Evolutionary conservation across 257 asterid genomes (phyloP).

Genomic region (Dorcoceras hygrometricum): DNA sequence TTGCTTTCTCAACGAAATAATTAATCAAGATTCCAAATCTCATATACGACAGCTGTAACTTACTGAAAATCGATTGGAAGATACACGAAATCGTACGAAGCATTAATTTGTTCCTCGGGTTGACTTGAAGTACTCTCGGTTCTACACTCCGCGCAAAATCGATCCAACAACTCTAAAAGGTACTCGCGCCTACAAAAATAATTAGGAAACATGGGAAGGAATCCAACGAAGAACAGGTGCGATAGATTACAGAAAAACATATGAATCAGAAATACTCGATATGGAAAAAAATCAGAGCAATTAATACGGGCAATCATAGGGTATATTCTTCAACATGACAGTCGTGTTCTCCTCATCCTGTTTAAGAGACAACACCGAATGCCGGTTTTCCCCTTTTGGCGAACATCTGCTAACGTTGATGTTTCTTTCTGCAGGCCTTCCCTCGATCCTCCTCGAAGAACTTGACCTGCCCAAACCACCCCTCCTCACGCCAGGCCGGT

Average conservation of each 20-base stretch:
- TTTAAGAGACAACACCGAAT: slow-evolving; percentile 33
- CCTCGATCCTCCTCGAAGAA: too few species aligned
- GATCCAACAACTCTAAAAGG: slow-evolving; percentile 40
- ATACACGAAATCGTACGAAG: slow-evolving; percentile 66
- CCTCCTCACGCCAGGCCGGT: slow-evolving; percentile 11
- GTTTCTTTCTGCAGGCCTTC: neutral
- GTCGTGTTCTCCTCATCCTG: slow-evolving; percentile 33
- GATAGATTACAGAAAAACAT: neutral
- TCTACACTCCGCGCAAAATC: slow-evolving; percentile 34
- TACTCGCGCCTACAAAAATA: slow-evolving; percentile 34
- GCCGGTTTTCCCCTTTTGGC: slow-evolving; percentile 6
- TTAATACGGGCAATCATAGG: slow-evolving; percentile 47
- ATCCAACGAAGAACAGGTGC: neutral
- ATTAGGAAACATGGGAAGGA: neutral
- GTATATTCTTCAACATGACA: slow-evolving; percentile 68
- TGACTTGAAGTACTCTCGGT: too few species aligned
- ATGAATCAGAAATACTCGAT: neutral
- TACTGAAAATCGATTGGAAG: slow-evolving; percentile 67
- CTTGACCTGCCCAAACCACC: too few species aligned
- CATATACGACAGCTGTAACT: neutral
- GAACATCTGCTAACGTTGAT: neutral
- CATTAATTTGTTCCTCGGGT: neutral
- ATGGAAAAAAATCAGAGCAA: neutral
- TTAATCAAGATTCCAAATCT: too few species aligned
- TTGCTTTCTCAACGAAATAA: neutral